Evolutionary conservation across 2,329 filamentous ascomycete genomes (phyloP).

Genomic region (Sarocladiaceae sp.): DNA sequence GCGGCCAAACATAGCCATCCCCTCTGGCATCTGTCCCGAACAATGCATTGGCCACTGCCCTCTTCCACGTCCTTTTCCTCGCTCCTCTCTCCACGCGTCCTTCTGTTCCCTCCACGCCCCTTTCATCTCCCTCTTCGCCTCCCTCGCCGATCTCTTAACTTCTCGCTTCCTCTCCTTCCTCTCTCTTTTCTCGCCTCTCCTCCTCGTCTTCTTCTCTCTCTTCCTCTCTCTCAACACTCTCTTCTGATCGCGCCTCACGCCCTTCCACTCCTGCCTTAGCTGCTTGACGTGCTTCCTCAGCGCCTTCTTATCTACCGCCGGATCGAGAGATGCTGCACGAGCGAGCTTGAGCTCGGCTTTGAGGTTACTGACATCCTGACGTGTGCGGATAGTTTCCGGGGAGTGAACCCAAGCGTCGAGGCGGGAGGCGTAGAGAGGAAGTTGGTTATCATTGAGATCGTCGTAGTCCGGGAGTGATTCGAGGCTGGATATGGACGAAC

Average conservation of each 20-base stretch:
- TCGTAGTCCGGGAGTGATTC: constrained; percentile 50
- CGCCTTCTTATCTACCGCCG: constrained; percentile 20
- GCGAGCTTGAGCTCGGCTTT: constrained; percentile 37
- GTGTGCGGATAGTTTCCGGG: constrained; percentile 43
- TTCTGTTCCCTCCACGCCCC: constrained; percentile 21
- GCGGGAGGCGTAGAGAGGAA: constrained; percentile 37
- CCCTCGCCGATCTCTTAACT: constrained; percentile 14
- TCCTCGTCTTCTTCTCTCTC: constrained; percentile 21
- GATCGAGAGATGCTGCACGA: constrained; percentile 6
- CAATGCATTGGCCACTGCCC: neutral
- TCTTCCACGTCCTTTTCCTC: constrained; percentile 18
- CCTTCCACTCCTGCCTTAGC: constrained; percentile 37
- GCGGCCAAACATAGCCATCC: too few relatives aligned
- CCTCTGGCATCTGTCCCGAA: too few relatives aligned
- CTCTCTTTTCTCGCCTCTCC: constrained; percentile 23
- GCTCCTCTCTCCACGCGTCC: neutral
- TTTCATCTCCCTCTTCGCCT: constrained; percentile 22
- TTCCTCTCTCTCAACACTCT: constrained; percentile 24
- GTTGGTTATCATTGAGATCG: constrained; percentile 40
- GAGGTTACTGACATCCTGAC: constrained; percentile 34
- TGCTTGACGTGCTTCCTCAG: constrained; percentile 38
- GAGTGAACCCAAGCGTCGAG: constrained; percentile 43
- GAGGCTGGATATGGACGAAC: constrained; percentile 34
- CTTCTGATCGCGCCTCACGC: constrained; percentile 23
- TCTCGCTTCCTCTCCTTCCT: neutral